Base-by-base conservation (phyloP, 768 basidiomycete species). In the Rhodotorula diobovata region DNA sequence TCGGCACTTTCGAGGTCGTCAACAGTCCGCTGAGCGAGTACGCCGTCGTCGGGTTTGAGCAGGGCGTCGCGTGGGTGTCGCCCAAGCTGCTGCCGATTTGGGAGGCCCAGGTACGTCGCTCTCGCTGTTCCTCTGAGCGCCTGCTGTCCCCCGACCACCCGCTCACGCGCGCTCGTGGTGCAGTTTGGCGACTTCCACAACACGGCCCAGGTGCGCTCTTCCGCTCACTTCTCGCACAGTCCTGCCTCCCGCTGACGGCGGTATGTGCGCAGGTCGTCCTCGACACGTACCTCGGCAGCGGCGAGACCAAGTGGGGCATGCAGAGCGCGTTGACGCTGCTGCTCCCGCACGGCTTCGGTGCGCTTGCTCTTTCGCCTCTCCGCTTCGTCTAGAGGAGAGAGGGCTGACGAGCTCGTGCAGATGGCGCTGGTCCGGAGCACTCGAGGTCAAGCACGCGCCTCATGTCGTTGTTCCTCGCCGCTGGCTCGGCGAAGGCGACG, bases 171-270 rank as follows among this genome's bases (percentile, higher is more conserved):
- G n/a, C n/a, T n/a, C n/a, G n/a, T n/a, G 35, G 30, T 58, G 41
- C 73, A 89, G 86, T 93, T 93, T 74, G 92, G 92, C 32, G 93
- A 94, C 78, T 96, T 96, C 81, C 90, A 90, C 82, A 94, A 96
- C 77, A 91, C 91, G 4, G 90, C 91, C 20, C 89, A 89, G 51
- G 51, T 53, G 15, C 14, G 11, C 21, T 10, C 34, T 21, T 32
- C 34, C 55, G 2, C 21, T 9, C 7, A 34, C 18, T 23, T 35
- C 55, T 56, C 11, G 9, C 34, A 4, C 51, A 11, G 4, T 2
- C 51, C 11, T 8, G 30, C 11, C 15, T 8, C 14, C 30, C 20
- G 30, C 14, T 34, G 30, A 34, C 53, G 15, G 20, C 9, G 16
- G 4, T 5, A 90, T 23, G 25, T 25, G 21, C 37, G 35, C 56